phyloP scores from a whole-genome alignment of 2,329 filamentous ascomycete species.

The Metarhizium album region DNA sequence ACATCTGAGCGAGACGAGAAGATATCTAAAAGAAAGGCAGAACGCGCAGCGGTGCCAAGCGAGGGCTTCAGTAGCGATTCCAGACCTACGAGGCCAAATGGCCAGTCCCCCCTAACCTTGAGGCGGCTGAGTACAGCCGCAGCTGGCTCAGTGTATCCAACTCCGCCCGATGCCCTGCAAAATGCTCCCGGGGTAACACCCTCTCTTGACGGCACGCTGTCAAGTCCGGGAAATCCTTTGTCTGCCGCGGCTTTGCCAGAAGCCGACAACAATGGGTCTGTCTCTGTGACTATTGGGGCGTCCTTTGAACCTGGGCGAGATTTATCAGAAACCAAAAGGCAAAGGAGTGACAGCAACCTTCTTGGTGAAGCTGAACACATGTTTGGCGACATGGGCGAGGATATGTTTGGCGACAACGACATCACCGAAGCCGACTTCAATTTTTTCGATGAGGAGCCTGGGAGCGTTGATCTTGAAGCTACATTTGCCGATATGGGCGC shows the following conservation, averaged over 20 bases:
- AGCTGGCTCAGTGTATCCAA: conserved; percentile 55
- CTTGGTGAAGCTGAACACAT: conserved; percentile 45
- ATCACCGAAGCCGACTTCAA: conserved; percentile 78
- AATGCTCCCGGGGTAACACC: conserved; percentile 41
- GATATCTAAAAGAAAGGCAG: conserved; percentile 36
- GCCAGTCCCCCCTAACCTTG: conserved; percentile 40
- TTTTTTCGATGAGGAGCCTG: conserved; percentile 62
- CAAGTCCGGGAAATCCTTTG: conserved; percentile 41
- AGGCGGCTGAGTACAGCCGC: conserved; percentile 37
- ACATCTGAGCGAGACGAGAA: conserved; percentile 35
- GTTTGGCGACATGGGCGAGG: conserved; percentile 58
- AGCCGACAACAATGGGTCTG: conserved; percentile 14
- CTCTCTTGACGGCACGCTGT: conserved; percentile 43
- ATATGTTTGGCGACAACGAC: conserved; percentile 61
- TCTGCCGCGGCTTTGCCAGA: conserved; percentile 21
- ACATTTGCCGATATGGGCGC: conserved; percentile 14
- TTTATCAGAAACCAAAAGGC: conserved; percentile 31
- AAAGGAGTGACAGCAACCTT: conserved; percentile 30
- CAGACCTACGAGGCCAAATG: conserved; percentile 31
- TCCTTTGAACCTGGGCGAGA: conserved; percentile 19
- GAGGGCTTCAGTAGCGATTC: conserved; percentile 33
- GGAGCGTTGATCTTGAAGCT: conserved; percentile 27
- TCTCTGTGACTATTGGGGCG: conserved; percentile 12
- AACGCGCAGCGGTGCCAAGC: conserved; percentile 33
- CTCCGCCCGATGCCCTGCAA: conserved; percentile 57